Conservation (phyloP, 2,329 filamentous ascomycete genomes). For the Cytospora leucostoma region DNA sequence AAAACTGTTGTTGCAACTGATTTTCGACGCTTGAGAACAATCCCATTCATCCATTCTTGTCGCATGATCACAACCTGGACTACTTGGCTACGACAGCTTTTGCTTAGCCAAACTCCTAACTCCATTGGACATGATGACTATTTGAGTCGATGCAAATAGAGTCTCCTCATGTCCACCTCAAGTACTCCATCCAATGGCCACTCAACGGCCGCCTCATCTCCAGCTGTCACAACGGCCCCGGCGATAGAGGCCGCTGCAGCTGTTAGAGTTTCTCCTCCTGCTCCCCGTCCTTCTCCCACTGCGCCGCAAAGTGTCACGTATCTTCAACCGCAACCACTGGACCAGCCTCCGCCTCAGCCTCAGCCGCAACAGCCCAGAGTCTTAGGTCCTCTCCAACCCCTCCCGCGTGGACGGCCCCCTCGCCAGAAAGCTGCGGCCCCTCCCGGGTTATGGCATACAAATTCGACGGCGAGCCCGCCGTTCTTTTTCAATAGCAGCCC, state of each 20-base stretch:
- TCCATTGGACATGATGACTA: not conserved
- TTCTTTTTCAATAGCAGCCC: too few relatives aligned
- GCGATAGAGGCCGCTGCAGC: not conserved
- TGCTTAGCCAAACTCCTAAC: not conserved
- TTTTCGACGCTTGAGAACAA: not conserved
- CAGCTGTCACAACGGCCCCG: not conserved
- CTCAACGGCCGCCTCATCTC: not conserved
- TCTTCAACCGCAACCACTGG: not conserved
- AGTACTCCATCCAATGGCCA: not conserved
- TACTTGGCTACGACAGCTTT: not conserved
- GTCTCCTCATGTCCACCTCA: not conserved
- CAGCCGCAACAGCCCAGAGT: not conserved
- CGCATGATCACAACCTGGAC: not conserved
- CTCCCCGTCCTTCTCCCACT: not conserved
- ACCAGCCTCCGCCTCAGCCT: not conserved
- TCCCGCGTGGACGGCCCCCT: conserved; percentile 3
- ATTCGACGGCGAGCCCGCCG: not conserved
- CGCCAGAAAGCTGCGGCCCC: not conserved
- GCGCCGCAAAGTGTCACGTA: not conserved
- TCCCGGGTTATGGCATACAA: not conserved
- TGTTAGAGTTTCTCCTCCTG: not conserved
- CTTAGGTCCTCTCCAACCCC: not conserved
- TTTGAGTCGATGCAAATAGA: not conserved
- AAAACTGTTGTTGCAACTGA: not conserved
- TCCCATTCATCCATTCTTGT: not conserved